These are phyloP conservation scores for Cryptosporidium muris DNA, from an alignment of 169 alveolate species.

Conservation along the genomic window DNA sequence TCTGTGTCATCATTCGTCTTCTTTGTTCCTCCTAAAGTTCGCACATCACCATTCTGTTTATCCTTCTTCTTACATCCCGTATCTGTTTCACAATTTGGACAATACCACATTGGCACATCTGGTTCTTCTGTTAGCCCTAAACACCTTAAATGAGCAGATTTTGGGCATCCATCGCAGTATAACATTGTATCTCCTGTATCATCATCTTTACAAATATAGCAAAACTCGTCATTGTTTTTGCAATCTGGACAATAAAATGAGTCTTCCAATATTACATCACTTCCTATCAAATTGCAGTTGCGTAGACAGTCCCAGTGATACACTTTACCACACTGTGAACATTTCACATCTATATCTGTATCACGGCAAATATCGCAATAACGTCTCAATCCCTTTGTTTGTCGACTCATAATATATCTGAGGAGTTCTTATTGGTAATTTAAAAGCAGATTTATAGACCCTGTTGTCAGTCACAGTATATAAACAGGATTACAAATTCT, in stretches of 20 bases:
- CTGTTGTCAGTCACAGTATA: too few species aligned
- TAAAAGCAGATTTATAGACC: too few species aligned
- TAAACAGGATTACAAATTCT: too few species aligned
- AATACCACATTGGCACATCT: constrained; percentile 86
- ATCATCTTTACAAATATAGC: constrained; percentile 83
- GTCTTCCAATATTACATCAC: constrained; percentile 59
- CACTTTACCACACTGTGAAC: constrained; percentile 59
- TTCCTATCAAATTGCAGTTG: constrained; percentile 38
- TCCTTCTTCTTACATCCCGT: constrained; percentile 82
- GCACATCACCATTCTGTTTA: constrained; percentile 80
- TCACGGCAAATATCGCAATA: constrained; percentile 71
- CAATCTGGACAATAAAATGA: constrained; percentile 81
- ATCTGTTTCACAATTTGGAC: constrained; percentile 81
- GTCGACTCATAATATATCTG: constrained; percentile 35
- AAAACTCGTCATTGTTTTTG: constrained; percentile 83
- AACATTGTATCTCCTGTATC: constrained; percentile 81
- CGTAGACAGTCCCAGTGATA: constrained; percentile 58
- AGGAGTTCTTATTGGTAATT: neutral
- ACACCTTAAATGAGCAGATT: constrained; percentile 86
- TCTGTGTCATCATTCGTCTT: constrained; percentile 77
- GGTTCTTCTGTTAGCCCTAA: constrained; percentile 85
- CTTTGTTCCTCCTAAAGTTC: constrained; percentile 79
- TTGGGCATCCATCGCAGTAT: constrained; percentile 91
- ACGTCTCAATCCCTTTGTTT: constrained; percentile 51
- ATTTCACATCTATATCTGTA: constrained; percentile 58